These are phyloP conservation scores for Auriscalpium orientale DNA, from an alignment of 768 basidiomycete species.

Conservation along the genomic window DNA sequence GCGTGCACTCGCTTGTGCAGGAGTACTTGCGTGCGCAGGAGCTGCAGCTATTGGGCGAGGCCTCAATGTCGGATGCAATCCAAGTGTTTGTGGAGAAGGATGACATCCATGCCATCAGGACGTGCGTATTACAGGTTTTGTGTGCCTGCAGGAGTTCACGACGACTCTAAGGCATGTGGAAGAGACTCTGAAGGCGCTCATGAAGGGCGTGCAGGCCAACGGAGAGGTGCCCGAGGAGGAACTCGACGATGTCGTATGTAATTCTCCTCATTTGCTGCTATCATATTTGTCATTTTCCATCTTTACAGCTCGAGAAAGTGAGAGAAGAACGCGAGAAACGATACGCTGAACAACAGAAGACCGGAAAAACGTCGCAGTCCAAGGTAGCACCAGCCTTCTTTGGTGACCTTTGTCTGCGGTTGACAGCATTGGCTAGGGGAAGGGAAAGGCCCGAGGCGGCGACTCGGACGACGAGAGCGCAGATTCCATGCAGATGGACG, in stretches of 20 bases:
- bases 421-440: conserved; percentile 15
- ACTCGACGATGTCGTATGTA: conserved; percentile 62
- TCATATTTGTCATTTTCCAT: not conserved
- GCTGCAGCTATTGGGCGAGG: conserved; percentile 83
- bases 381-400: not conserved
- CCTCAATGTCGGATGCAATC: conserved; percentile 90
- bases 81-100: conserved; percentile 97
- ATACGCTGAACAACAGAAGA: conserved; percentile 40
- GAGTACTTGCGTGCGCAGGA: conserved; percentile 92
- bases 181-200: conserved; percentile 47
- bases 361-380: conserved; percentile 15
- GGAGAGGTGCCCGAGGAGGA: conserved; percentile 67
- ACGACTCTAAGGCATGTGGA: conserved; percentile 51
- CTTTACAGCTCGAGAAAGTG: conserved; percentile 53
- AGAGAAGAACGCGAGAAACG: conserved; percentile 62
- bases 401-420: not conserved
- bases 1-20: conserved; percentile 83
- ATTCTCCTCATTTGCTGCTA: not conserved
- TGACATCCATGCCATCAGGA: conserved; percentile 85
- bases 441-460: conserved; percentile 49
- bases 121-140: conserved; percentile 40
- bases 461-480: conserved; percentile 44
- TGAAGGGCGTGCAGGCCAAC: conserved; percentile 60
- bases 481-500: conserved; percentile 77
- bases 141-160: not conserved